phyloP scores from a whole-genome alignment of 139 green algal genomes.

The Trebouxia sp. region DNA sequence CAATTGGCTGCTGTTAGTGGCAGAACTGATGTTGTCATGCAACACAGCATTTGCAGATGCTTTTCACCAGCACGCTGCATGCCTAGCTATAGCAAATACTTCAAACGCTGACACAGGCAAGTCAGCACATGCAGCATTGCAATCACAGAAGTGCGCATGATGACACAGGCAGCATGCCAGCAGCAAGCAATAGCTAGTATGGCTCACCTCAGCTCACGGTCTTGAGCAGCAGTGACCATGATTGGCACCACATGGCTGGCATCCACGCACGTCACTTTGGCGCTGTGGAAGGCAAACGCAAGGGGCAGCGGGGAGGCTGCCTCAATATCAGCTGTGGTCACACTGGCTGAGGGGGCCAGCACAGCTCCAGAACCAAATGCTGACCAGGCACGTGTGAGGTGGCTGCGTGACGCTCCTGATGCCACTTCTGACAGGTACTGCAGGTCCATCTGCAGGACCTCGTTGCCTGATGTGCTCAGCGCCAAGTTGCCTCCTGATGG shows the following conservation, averaged over 20 bases:
- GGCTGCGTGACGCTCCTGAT: slow-evolving; percentile 15
- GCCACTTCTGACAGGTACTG: slow-evolving; percentile 3
- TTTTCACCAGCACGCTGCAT: no score
- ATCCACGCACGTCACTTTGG: slow-evolving; percentile 18
- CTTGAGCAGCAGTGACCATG: slow-evolving; percentile 19
- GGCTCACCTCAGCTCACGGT: not conserved
- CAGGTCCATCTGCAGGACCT: slow-evolving; percentile 24
- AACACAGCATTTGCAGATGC: no score
- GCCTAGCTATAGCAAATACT: no score
- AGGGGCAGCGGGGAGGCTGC: not conserved
- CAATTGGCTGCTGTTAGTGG: no score
- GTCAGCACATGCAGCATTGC: no score
- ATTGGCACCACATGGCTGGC: not conserved
- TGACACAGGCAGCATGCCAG: no score
- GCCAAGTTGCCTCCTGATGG: slow-evolving; percentile 16
- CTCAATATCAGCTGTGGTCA: not conserved
- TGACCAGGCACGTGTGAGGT: slow-evolving; percentile 10
- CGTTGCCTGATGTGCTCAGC: slow-evolving; percentile 27
- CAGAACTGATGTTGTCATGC: no score
- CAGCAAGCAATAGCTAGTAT: no score
- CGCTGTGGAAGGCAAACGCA: not conserved
- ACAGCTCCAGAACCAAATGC: slow-evolving; percentile 13
- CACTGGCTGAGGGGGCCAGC: not conserved
- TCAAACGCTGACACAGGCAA: no score
- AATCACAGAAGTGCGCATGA: no score